A percentile compares a stretch with the other conserved stretches of the same genome.
phyloP scores from a whole-genome alignment of 257 asterid species.

The Ajuga chamaepitys region DNA sequence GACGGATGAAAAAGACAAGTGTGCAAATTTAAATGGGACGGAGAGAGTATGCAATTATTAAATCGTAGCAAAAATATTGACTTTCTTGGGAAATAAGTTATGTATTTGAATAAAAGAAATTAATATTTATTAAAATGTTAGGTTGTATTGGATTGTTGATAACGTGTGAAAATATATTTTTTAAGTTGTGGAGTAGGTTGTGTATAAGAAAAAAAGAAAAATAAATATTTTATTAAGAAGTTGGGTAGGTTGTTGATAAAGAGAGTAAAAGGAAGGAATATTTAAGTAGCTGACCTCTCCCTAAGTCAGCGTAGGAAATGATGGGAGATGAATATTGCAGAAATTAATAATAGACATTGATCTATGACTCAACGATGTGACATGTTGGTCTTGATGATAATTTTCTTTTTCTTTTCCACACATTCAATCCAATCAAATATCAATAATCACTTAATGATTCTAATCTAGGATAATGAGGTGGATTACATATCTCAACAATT shows the following conservation, averaged over 20 bases:
- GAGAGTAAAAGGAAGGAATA: neutral
- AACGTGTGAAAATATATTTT: too few relatives aligned
- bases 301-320: conserved; percentile 28
- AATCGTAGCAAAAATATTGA: too few relatives aligned
- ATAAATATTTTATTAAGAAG: too few relatives aligned
- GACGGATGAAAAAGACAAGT: too few relatives aligned
- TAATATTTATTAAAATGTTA: too few relatives aligned
- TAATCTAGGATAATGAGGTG: neutral
- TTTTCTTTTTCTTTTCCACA: neutral
- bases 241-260: too few relatives aligned
- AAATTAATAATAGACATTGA: conserved; percentile 17
- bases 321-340: conserved; percentile 26
- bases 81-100: too few relatives aligned
- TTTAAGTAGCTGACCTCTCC: neutral
- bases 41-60: too few relatives aligned
- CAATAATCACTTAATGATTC: conserved; percentile 2
- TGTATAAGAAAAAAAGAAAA: neutral
- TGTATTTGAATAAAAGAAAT: too few relatives aligned
- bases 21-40: too few relatives aligned
- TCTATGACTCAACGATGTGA: conserved; percentile 26
- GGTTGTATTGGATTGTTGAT: too few relatives aligned
- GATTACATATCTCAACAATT: neutral
- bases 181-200: too few relatives aligned
- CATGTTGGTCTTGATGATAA: neutral
- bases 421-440: conserved; percentile 3